A percentile compares a stretch with the other conserved stretches of the same genome.
phyloP scores from a whole-genome alignment of 805 yeast species.

The Lipomyces spencermartinsiae region DNA sequence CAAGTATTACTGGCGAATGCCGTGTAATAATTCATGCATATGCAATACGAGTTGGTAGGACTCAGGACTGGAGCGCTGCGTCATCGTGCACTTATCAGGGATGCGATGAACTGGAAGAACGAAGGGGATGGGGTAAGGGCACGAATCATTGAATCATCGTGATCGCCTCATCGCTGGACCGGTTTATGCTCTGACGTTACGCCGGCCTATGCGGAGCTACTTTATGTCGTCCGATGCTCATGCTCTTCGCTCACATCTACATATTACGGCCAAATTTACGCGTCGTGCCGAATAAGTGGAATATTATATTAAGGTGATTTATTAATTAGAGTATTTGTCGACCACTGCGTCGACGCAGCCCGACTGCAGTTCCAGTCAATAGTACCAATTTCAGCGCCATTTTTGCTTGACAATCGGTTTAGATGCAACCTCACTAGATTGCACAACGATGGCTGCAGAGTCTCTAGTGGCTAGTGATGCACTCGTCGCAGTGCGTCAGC shows the following conservation, averaged over 20 bases:
- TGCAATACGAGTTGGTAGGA: not conserved
- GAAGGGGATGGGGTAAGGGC: constrained; percentile 1
- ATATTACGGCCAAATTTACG: not conserved
- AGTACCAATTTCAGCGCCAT: not conserved
- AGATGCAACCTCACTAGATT: not conserved
- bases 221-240: not conserved
- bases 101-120: not conserved
- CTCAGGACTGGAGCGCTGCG: not conserved
- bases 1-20: not conserved
- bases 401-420: not conserved
- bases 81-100: too few species aligned
- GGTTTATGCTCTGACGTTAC: not conserved
- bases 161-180: not conserved
- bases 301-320: not conserved
- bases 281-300: not conserved
- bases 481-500: not conserved
- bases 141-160: not conserved
- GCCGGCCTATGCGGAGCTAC: not conserved
- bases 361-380: not conserved
- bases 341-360: not conserved
- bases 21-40: not conserved
- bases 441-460: not conserved
- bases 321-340: not conserved
- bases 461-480: not conserved
- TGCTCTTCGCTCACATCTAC: not conserved